phyloP scores from a whole-genome alignment of 2,329 filamentous ascomycete genomes.

The Ascochyta rabiei region DNA sequence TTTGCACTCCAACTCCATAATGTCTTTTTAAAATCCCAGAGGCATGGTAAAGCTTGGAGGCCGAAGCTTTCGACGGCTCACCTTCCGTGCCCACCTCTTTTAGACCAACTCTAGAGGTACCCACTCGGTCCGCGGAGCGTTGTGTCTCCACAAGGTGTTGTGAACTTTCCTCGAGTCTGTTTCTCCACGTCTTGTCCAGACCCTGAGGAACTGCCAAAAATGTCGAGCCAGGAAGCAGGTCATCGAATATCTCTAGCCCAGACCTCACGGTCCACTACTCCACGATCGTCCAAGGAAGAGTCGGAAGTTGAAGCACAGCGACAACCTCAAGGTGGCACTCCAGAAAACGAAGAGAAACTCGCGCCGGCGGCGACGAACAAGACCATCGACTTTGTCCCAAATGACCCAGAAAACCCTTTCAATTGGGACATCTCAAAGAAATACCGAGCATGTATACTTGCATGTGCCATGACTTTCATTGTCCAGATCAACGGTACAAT shows the following conservation, averaged over 20 bases:
- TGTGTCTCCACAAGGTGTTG: not conserved
- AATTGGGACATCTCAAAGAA: slow-evolving; percentile 52
- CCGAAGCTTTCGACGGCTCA: slow-evolving; percentile 11
- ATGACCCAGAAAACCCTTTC: slow-evolving; percentile 44
- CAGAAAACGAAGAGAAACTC: not conserved
- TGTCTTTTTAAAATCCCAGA: not conserved
- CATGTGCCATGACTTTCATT: slow-evolving; percentile 51
- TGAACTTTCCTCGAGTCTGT: not conserved
- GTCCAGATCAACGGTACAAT: slow-evolving; percentile 43
- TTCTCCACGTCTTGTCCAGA: not conserved
- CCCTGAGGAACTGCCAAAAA: not conserved
- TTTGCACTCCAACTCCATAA: not conserved
- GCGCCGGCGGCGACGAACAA: slow-evolving; percentile 1
- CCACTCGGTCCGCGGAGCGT: slow-evolving; percentile 8
- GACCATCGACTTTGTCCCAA: slow-evolving; percentile 26
- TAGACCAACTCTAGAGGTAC: slow-evolving; percentile 1
- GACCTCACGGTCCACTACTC: slow-evolving; percentile 1
- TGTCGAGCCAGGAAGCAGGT: slow-evolving; percentile 1
- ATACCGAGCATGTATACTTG: slow-evolving; percentile 51
- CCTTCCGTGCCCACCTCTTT: slow-evolving; percentile 4
- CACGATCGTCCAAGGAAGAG: slow-evolving; percentile 6
- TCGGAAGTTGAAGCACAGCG: not conserved
- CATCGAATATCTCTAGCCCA: not conserved
- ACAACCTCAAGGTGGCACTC: not conserved
- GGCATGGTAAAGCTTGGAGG: slow-evolving; percentile 11